Evolutionary conservation across 129 eudicot species (phyloP).

Genomic region (Escallonia rubra): DNA sequence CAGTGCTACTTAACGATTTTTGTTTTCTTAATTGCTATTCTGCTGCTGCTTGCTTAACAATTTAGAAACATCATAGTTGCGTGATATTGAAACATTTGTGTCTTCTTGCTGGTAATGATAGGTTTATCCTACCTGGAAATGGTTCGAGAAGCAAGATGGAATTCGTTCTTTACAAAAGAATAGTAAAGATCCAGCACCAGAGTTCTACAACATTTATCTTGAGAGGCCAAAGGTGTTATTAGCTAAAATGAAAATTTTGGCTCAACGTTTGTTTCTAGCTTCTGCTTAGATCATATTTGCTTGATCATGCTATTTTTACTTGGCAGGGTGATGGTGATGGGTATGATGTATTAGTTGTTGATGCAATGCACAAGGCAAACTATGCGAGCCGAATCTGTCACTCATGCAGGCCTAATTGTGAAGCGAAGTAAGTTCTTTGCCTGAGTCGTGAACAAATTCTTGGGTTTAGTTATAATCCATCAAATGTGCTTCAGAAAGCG

Average conservation of each 20-base stretch:
- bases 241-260: not conserved
- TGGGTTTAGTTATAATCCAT: no score
- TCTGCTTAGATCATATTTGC: not conserved
- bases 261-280: not conserved
- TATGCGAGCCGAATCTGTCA: conserved; percentile 98
- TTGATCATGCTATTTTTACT: conserved; percentile 16
- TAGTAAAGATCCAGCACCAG: conserved; percentile 92
- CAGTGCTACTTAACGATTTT: not conserved
- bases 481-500: no score
- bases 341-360: conserved; percentile 93
- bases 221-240: conserved; percentile 95
- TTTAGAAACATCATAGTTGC: no score
- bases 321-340: conserved; percentile 99
- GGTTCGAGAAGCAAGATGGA: conserved; percentile 99
- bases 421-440: conserved; percentile 75
- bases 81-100: no score
- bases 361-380: conserved; percentile 99
- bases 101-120: conserved; percentile 10
- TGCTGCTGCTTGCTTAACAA: not conserved
- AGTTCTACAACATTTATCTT: conserved; percentile 92
- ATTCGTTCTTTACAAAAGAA: conserved; percentile 87
- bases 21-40: not conserved
- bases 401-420: conserved; percentile 96
- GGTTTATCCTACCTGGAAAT: conserved; percentile 99
- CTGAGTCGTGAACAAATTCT: not conserved